Evolutionary conservation across 2,329 filamentous ascomycete genomes (phyloP).

Genomic region (Xylariaceae sp.): DNA sequence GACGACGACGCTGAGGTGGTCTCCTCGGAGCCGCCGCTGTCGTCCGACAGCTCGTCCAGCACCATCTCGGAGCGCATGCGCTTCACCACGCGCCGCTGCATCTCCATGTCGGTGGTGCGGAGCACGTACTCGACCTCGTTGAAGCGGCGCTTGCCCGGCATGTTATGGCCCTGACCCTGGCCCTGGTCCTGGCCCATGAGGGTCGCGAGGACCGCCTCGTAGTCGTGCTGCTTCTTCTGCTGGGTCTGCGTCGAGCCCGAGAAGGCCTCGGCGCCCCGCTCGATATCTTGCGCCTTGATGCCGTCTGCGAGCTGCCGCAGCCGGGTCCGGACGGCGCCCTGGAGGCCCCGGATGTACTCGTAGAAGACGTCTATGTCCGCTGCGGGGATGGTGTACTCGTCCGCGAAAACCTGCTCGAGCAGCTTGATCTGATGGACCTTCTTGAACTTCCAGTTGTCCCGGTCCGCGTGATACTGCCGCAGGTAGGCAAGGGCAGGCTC

Average conservation of each 20-base stretch:
- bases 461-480: conserved; percentile 62
- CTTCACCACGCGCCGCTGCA: conserved; percentile 51
- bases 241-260: conserved; percentile 37
- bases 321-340: conserved; percentile 65
- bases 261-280: conserved; percentile 40
- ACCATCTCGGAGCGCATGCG: conserved; percentile 56
- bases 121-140: conserved; percentile 46
- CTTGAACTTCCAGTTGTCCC: conserved; percentile 85
- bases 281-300: conserved; percentile 49
- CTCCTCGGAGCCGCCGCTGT: conserved; percentile 32
- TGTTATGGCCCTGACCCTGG: conserved; percentile 1
- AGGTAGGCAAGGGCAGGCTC: conserved; percentile 70
- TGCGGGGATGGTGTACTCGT: conserved; percentile 58
- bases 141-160: conserved; percentile 39
- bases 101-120: conserved; percentile 40
- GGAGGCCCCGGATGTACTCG: conserved; percentile 71
- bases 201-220: conserved; percentile 46
- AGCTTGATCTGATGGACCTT: conserved; percentile 84
- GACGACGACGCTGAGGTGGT: conserved; percentile 20
- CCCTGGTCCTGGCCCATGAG: conserved; percentile 29
- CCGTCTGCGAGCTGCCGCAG: conserved; percentile 60
- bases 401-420: conserved; percentile 72
- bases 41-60: conserved; percentile 45
- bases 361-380: conserved; percentile 62
- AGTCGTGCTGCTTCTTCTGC: conserved; percentile 45